Percentiles rank a stretch among this genome's conserved stretches.
These are phyloP conservation scores for Berkeleyomyces basicola DNA, from an alignment of 2,329 filamentous ascomycete genomes.

Conservation along the genomic window DNA sequence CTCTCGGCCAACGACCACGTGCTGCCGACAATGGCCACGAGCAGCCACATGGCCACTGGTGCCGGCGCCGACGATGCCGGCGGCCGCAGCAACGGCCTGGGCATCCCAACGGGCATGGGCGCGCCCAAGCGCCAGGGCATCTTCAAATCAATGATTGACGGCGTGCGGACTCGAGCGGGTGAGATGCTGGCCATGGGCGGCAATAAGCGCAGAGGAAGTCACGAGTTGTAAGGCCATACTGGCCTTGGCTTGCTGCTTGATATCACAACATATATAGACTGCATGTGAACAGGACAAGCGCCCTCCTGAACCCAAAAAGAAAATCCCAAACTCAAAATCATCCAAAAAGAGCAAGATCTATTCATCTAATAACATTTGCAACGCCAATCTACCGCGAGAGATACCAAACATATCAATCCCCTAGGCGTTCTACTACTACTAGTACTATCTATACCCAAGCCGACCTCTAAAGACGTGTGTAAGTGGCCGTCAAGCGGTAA, in stretches of 20 bases:
- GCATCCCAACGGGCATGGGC: not conserved
- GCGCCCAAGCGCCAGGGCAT: constrained; percentile 41
- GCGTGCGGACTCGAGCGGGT: constrained; percentile 2
- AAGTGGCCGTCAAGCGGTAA: constrained; percentile 42
- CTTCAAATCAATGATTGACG: constrained; percentile 48
- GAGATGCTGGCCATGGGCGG: constrained; percentile 1
- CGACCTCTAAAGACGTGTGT: constrained; percentile 23
- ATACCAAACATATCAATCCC: too few relatives aligned
- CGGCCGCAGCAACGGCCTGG: not conserved
- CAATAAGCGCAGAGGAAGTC: not conserved
- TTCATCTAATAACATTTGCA: not conserved
- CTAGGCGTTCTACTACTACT: too few relatives aligned
- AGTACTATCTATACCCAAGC: not conserved
- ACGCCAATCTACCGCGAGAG: too few relatives aligned
- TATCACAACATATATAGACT: not conserved
- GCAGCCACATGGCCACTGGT: constrained; percentile 25
- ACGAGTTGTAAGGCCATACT: constrained; percentile 2
- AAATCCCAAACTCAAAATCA: not conserved
- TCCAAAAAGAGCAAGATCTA: not conserved
- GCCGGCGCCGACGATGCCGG: not conserved
- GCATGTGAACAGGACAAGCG: not conserved
- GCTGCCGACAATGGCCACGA: constrained; percentile 75
- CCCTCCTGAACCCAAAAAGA: not conserved
- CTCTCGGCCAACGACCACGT: constrained; percentile 90
- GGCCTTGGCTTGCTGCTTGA: constrained; percentile 10